Evolutionary conservation across 2,329 filamentous ascomycete genomes (phyloP).

Genomic region (Alternaria sp.): DNA sequence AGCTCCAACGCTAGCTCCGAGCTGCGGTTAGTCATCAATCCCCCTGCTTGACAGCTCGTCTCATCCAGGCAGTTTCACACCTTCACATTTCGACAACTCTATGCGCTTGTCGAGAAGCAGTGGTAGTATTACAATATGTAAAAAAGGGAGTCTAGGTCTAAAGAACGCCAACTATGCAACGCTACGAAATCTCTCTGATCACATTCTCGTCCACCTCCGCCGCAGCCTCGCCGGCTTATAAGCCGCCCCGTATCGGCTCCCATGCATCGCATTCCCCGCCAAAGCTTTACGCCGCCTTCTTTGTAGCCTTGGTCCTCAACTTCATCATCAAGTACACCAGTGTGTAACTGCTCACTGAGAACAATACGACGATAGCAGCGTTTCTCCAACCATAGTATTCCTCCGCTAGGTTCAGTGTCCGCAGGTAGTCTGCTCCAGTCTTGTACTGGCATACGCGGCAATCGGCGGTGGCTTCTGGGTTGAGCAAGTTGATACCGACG

Average conservation of each 20-base stretch:
- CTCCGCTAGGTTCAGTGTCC: conserved; percentile 65
- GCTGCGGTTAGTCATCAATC: neutral
- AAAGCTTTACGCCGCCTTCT: neutral
- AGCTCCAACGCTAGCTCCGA: neutral
- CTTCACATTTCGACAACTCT: neutral
- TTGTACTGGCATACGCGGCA: conserved; percentile 70
- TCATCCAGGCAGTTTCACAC: neutral
- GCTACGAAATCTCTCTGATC: neutral
- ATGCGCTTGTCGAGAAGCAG: neutral
- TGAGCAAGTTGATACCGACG: conserved; percentile 58
- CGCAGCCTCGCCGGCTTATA: too few species aligned
- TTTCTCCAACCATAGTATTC: conserved; percentile 73
- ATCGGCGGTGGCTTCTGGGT: conserved; percentile 63
- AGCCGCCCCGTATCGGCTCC: too few species aligned
- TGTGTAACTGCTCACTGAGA: conserved; percentile 63
- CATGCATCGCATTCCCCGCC: too few species aligned
- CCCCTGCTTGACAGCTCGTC: neutral
- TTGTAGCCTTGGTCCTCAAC: conserved; percentile 48
- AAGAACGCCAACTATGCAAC: neutral
- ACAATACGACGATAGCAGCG: conserved; percentile 65
- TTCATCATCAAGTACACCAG: conserved; percentile 56
- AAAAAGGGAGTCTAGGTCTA: neutral
- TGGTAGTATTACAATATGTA: neutral
- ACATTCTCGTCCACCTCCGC: too few species aligned
- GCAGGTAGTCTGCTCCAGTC: conserved; percentile 66